These are phyloP conservation scores for Thelephora aurantiotincta DNA, from an alignment of 768 basidiomycete genomes.

Conservation along the genomic window DNA sequence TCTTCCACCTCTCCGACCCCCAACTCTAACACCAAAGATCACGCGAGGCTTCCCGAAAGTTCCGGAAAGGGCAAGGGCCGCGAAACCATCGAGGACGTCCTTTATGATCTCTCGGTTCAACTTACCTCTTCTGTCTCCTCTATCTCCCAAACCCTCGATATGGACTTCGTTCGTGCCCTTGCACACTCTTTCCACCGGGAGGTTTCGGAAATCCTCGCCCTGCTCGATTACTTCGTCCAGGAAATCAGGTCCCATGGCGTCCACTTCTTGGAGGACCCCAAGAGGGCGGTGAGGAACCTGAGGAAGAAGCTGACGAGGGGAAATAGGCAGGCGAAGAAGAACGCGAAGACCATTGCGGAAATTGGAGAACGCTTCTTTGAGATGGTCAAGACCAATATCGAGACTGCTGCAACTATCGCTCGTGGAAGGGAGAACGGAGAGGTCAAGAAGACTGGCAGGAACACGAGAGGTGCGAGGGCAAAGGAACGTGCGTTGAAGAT, in stretches of 20 bases:
- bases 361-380: neutral
- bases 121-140: slow-evolving; percentile 13
- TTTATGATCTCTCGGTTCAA: slow-evolving; percentile 13
- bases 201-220: slow-evolving; percentile 14
- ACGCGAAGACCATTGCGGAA: neutral
- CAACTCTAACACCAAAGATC: slow-evolving; percentile 5
- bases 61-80: slow-evolving; percentile 11
- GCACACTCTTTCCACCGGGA: slow-evolving; percentile 8
- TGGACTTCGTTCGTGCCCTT: slow-evolving; percentile 4
- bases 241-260: slow-evolving; percentile 13
- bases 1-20: slow-evolving; percentile 5
- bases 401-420: too few relatives aligned
- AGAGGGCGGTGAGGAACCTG: neutral
- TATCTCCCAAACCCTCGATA: slow-evolving; percentile 8
- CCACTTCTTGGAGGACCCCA: neutral
- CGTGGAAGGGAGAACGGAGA: too few relatives aligned
- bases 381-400: neutral
- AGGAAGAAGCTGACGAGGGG: neutral
- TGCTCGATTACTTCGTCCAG: slow-evolving; percentile 13
- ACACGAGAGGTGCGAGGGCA: neutral
- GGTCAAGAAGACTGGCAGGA: neutral
- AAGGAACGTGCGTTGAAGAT: neutral
- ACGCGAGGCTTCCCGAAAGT: slow-evolving; percentile 1
- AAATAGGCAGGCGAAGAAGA: neutral
- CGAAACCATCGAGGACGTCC: slow-evolving; percentile 7